A percentile compares a stretch with the other conserved stretches of the same genome.
Conservation (phyloP, 257 asterid species). For the Linaria vulgaris region DNA sequence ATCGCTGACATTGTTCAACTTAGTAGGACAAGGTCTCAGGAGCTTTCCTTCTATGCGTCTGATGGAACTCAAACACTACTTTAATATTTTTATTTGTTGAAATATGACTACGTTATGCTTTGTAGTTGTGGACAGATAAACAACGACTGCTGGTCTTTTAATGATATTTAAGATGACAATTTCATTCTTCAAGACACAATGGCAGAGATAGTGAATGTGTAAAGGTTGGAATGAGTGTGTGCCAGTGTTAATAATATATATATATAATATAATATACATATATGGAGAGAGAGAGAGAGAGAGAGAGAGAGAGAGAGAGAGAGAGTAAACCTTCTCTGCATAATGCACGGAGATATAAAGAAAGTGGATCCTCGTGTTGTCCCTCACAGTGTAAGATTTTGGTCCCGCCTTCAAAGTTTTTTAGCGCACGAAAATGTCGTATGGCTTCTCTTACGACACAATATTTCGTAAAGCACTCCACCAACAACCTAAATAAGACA, state of each 20-base stretch:
- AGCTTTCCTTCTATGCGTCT: not conserved
- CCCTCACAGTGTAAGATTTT: constrained; percentile 67
- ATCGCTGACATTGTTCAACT: constrained; percentile 4
- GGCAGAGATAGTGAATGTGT: constrained; percentile 9
- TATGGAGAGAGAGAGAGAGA: not conserved
- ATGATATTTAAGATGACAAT: constrained; percentile 8
- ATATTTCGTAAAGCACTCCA: constrained; percentile 96
- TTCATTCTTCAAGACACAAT: constrained; percentile 12
- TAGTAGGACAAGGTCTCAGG: not conserved
- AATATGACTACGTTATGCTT: no score
- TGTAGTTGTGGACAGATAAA: no score
- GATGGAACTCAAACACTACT: no score
- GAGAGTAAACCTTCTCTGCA: constrained; percentile 81
- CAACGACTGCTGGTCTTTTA: not conserved
- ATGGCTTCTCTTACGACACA: constrained; percentile 91
- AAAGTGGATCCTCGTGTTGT: constrained; percentile 91
- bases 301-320: not conserved
- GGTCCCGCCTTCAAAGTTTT: constrained; percentile 77
- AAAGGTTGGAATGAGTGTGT: not conserved
- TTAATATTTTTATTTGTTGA: no score
- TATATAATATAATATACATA: no score
- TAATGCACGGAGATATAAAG: constrained; percentile 90
- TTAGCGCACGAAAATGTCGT: constrained; percentile 92
- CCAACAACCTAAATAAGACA: constrained; percentile 62
- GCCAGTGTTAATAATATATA: no score